Base-by-base conservation (phyloP, 2,329 filamentous ascomycete genomes). In the Helicocarpus griseus region DNA sequence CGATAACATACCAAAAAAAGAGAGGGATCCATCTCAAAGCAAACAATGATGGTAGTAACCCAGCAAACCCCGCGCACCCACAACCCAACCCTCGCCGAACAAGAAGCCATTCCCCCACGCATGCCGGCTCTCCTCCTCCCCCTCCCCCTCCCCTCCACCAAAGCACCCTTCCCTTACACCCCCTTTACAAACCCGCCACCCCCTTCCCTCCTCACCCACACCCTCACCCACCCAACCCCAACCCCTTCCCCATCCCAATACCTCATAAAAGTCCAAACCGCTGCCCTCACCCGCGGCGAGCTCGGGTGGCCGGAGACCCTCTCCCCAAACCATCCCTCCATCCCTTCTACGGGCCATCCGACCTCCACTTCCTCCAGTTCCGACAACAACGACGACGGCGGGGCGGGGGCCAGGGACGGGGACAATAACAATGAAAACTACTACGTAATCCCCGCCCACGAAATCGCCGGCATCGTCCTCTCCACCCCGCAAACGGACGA, bases 371-470 rank as follows among this genome's bases (percentile, higher is more conserved):
- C n/a, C n/a, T n/a, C n/a, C n/a, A n/a, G n/a, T n/a, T n/a, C n/a
- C n/a, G n/a, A n/a, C n/a, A n/a, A n/a, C n/a, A n/a, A n/a, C n/a
- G n/a, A n/a, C n/a, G n/a, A n/a, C n/a, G n/a, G n/a, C n/a, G n/a
- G n/a, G n/a, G n/a, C n/a, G n/a, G n/a, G n/a, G n/a, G n/a, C n/a
- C n/a, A n/a, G n/a, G n/a, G n/a, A n/a, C n/a, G n/a, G n/a, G n/a
- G n/a, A n/a, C n/a, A n/a, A n/a, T n/a, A n/a, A n/a, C n/a, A n/a
- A n/a, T n/a, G n/a, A n/a, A n/a, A n/a, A n/a, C n/a, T n/a, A n/a
- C n/a, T n/a, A n/a, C n/a, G n/a, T n/a, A n/a, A 68, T 73, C 26
- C 69, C 70, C 11, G 63, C 69, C 33, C 69, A 72, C 53, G 70
- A 69, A 51, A 58, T 73, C 41, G 69, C 69, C 49, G 71, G 69